phyloP scores from a whole-genome alignment of 805 yeast genomes.

The Cyberlindnera amylophila region DNA sequence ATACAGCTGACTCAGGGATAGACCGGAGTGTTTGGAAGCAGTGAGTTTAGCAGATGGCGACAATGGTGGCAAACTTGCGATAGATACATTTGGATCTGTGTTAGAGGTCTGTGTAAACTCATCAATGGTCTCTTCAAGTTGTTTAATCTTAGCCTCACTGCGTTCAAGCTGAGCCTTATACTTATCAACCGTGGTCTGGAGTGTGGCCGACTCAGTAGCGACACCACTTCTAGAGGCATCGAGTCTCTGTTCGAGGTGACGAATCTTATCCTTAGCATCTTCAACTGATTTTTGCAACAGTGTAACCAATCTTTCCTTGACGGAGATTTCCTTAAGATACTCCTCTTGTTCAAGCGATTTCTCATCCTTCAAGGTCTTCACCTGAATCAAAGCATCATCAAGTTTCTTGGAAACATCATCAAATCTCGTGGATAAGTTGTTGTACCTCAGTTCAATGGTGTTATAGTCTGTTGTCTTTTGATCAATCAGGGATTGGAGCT shows the following conservation, averaged over 20 bases:
- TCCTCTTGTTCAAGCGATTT: conserved; percentile 42
- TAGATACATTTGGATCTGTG: conserved; percentile 18
- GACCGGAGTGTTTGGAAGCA: conserved; percentile 42
- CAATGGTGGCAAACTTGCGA: conserved; percentile 31
- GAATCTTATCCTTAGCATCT: conserved; percentile 49
- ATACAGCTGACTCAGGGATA: conserved; percentile 63
- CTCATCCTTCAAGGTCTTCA: conserved; percentile 45
- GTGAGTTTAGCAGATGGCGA: conserved; percentile 59
- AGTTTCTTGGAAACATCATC: conserved; percentile 35
- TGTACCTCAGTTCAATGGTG: conserved; percentile 26
- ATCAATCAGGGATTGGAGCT: conserved; percentile 30
- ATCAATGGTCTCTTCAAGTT: conserved; percentile 43
- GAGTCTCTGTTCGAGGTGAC: conserved; percentile 46
- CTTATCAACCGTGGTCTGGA: conserved; percentile 56
- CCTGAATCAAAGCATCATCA: conserved; percentile 40
- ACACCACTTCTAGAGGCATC: conserved; percentile 18
- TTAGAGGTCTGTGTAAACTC: conserved; percentile 31
- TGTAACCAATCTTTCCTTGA: conserved; percentile 58
- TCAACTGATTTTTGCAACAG: conserved; percentile 51
- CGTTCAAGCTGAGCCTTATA: conserved; percentile 44
- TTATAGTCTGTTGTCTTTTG: conserved; percentile 29
- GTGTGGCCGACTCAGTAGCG: conserved; percentile 53
- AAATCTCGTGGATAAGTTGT: conserved; percentile 33
- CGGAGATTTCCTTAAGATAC: conserved; percentile 51
- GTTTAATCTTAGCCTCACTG: conserved; percentile 39